Percentiles rank a stretch among this genome's conserved stretches.
Evolutionary conservation across 306 rosid species (phyloP).

Genomic region (Quercus ilex): DNA sequence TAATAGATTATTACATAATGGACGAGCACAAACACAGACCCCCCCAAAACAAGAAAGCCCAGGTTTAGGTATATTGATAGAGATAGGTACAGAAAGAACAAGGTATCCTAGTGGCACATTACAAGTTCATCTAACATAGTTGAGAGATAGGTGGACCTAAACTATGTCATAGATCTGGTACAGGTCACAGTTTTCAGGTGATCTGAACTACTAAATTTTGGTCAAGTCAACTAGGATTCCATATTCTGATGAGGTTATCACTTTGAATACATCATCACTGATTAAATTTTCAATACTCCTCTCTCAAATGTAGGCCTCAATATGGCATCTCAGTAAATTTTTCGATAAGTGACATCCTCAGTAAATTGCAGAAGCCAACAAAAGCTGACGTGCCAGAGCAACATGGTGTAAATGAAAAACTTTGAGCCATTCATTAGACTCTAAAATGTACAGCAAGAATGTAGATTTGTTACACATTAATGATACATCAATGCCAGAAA

Average conservation of each 20-base stretch:
- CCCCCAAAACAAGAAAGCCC: neutral
- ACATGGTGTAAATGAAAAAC: neutral
- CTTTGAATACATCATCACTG: neutral
- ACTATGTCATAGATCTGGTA: neutral
- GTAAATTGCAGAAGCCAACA: neutral
- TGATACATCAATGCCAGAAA: neutral
- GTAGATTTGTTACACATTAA: neutral
- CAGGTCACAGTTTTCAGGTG: neutral
- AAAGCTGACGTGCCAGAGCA: neutral
- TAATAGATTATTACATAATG: neutral
- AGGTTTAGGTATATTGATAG: neutral
- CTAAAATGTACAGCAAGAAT: neutral
- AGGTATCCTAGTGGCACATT: neutral
- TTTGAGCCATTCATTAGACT: neutral
- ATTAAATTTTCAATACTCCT: neutral
- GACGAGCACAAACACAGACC: neutral
- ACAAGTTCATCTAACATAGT: neutral
- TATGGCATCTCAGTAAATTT: neutral
- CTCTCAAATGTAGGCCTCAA: neutral
- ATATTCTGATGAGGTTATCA: neutral
- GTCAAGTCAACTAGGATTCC: neutral
- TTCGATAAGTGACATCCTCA: neutral
- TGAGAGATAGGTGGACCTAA: neutral
- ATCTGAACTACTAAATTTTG: neutral
- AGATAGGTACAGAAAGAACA: neutral